Conservation (phyloP, 768 basidiomycete species). For the Xerocomellus chrysenteron region DNA sequence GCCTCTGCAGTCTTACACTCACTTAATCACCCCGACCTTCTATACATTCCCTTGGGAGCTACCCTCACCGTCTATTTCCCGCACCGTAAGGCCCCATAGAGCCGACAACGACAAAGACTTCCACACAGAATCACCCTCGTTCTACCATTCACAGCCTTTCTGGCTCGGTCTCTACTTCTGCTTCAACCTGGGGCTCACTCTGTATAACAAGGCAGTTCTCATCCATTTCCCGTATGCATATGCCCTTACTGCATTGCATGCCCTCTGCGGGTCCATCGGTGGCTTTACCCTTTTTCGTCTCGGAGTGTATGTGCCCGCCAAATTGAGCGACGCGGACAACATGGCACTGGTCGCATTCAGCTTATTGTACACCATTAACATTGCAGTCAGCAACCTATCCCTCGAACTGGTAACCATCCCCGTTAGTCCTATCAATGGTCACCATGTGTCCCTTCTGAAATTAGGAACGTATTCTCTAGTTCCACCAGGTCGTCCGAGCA, state of each 20-base stretch:
- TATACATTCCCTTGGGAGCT: slow-evolving; percentile 23
- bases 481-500: slow-evolving; percentile 96
- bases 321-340: slow-evolving; percentile 50
- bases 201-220: slow-evolving; percentile 94
- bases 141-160: slow-evolving; percentile 35
- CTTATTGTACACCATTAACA: slow-evolving; percentile 89
- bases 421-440: slow-evolving; percentile 44
- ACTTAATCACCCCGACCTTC: slow-evolving; percentile 1
- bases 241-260: slow-evolving; percentile 89
- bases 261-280: slow-evolving; percentile 82
- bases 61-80: slow-evolving; percentile 12
- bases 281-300: slow-evolving; percentile 62
- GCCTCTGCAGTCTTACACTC: not conserved
- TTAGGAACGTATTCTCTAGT: slow-evolving; percentile 45
- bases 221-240: slow-evolving; percentile 95
- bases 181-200: slow-evolving; percentile 88
- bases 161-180: slow-evolving; percentile 86
- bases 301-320: slow-evolving; percentile 58
- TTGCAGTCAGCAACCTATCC: slow-evolving; percentile 91
- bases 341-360: slow-evolving; percentile 78
- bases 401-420: slow-evolving; percentile 87
- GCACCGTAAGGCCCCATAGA: not conserved
- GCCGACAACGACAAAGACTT: slow-evolving; percentile 3
- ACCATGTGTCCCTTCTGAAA: not conserved
- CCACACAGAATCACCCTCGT: slow-evolving; percentile 14